Evolutionary conservation across 2,329 filamentous ascomycete species (phyloP).

Genomic region (Cryphonectria japonica): DNA sequence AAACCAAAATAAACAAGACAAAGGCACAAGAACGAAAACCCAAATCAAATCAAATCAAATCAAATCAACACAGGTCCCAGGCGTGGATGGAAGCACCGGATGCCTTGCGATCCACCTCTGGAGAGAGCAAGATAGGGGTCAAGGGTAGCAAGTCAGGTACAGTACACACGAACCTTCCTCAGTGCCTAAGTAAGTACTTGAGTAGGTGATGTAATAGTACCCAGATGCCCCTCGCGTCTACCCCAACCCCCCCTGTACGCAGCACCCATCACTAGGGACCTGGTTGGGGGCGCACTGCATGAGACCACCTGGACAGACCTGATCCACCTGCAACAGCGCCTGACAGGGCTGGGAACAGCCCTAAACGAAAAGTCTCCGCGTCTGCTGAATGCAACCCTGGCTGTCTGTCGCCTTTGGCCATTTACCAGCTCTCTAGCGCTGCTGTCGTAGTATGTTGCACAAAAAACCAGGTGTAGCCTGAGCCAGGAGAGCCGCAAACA

Average conservation of each 20-base stretch:
- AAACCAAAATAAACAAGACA: background rate
- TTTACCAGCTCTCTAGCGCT: too few species aligned
- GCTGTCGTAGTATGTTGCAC: background rate
- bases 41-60: background rate
- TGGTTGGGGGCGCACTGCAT: background rate
- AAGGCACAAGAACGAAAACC: too few species aligned
- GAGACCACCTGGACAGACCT: background rate
- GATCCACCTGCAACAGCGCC: constrained; percentile 8
- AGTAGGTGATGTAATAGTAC: background rate
- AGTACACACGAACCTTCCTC: background rate
- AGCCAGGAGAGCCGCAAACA: constrained; percentile 4
- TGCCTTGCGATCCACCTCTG: background rate
- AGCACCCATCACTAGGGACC: background rate
- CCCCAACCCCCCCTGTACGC: background rate
- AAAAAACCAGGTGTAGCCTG: background rate
- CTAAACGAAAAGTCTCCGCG: constrained; percentile 4
- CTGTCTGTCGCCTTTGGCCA: too few species aligned
- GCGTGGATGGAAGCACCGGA: background rate
- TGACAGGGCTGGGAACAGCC: background rate
- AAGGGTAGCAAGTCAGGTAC: background rate
- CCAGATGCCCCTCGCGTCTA: background rate
- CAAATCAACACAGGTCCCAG: background rate
- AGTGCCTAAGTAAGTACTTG: too few species aligned
- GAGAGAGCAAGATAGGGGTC: background rate
- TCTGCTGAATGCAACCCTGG: background rate